Conservation (phyloP, 2,329 filamentous ascomycete genomes). For the Alternaria viburni region DNA sequence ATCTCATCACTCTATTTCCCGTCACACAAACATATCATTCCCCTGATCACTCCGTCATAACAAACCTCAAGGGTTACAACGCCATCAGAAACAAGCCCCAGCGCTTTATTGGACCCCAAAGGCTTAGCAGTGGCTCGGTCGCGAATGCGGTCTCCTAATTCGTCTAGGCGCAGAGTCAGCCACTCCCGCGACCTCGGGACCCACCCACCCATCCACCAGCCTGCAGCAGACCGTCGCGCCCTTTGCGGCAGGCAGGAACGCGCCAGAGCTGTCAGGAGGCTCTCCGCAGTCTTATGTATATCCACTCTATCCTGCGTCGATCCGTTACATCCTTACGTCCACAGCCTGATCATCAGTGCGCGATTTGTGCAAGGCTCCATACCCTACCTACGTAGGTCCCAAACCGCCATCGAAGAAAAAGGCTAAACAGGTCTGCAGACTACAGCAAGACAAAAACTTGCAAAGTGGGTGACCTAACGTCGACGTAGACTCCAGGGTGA, state of each 20-base stretch:
- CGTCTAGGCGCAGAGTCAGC: constrained; percentile 24
- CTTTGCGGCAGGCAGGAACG: constrained; percentile 12
- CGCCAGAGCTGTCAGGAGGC: constrained; percentile 32
- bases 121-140: constrained; percentile 22
- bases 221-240: constrained; percentile 12
- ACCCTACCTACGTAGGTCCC: constrained; percentile 1
- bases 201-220: constrained; percentile 14
- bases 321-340: constrained; percentile 9
- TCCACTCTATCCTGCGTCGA: constrained; percentile 26
- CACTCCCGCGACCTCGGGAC: constrained; percentile 40
- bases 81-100: constrained; percentile 6
- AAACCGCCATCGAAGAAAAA: neutral
- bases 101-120: constrained; percentile 8
- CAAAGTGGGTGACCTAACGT: too few relatives aligned
- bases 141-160: neutral
- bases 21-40: constrained; percentile 9
- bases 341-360: constrained; percentile 11
- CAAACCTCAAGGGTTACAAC: constrained; percentile 2
- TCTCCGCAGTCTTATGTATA: constrained; percentile 30
- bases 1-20: constrained; percentile 33
- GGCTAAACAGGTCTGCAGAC: too few relatives aligned
- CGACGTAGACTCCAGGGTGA: too few relatives aligned
- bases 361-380: constrained; percentile 8
- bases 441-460: too few relatives aligned
- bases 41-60: constrained; percentile 6